These are phyloP conservation scores for Gynandropsis gynandra DNA, from an alignment of 345 rosid genomes.

Conservation along the genomic window DNA sequence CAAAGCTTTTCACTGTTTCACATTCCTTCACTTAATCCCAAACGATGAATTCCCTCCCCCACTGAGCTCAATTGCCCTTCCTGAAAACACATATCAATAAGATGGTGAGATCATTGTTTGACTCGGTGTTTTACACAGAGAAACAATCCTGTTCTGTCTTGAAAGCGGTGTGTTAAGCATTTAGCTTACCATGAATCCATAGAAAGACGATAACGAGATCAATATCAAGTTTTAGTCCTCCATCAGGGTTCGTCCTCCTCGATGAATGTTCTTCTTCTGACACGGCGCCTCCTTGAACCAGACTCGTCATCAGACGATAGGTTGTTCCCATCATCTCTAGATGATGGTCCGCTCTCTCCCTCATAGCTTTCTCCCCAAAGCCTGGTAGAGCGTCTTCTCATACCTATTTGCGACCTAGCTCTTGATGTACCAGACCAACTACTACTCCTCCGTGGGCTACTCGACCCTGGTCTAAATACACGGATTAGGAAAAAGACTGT, in stretches of 20 bases:
- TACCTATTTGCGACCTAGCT: slow-evolving; percentile 53
- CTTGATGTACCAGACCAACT: slow-evolving; percentile 74
- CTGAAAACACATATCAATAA: too few species aligned
- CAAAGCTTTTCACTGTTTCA: too few species aligned
- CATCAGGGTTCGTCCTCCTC: slow-evolving; percentile 11
- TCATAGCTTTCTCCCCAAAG: slow-evolving; percentile 81
- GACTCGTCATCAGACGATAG: slow-evolving; percentile 29
- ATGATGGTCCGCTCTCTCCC: slow-evolving; percentile 56
- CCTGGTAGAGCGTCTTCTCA: slow-evolving; percentile 60
- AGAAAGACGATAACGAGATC: too few species aligned
- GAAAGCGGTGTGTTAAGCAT: too few species aligned
- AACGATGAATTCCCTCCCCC: too few species aligned
- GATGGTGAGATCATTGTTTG: too few species aligned
- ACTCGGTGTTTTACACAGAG: too few species aligned
- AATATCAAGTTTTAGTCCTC: too few species aligned
- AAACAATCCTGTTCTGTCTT: too few species aligned
- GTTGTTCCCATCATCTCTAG: slow-evolving; percentile 56
- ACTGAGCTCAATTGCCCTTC: too few species aligned
- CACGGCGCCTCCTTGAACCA: slow-evolving; percentile 21
- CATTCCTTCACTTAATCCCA: too few species aligned
- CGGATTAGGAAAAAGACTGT: slow-evolving; percentile 83
- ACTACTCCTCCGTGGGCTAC: slow-evolving; percentile 53
- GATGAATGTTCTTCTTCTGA: slow-evolving; percentile 23
- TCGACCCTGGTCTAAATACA: slow-evolving; percentile 65
- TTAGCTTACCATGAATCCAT: too few species aligned